Conservation (phyloP, 148 eudicot genomes). For the Polygonum maritimum region DNA sequence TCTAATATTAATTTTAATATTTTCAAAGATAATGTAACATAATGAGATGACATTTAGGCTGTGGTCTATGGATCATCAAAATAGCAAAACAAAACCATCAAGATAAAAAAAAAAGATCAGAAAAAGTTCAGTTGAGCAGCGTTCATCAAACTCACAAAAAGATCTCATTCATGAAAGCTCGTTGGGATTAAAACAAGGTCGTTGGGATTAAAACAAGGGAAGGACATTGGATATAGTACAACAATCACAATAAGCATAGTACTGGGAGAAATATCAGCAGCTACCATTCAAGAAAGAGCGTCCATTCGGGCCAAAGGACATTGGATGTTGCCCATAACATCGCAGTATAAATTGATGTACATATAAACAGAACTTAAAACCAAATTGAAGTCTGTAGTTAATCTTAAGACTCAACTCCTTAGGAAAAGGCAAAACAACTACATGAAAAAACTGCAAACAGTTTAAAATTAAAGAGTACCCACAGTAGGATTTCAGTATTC, state of each 20-base stretch:
- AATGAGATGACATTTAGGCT: no score
- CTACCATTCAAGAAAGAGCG: not conserved
- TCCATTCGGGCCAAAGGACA: not conserved
- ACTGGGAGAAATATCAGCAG: not conserved
- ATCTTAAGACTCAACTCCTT: not conserved
- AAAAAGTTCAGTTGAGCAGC: no score
- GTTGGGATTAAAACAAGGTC: not conserved
- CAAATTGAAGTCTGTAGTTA: not conserved
- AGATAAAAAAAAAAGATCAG: no score
- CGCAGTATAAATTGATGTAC: not conserved
- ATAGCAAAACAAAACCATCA: no score
- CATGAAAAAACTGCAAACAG: slow-evolving; percentile 22
- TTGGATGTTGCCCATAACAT: not conserved
- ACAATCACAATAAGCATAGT: not conserved
- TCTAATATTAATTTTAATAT: no score
- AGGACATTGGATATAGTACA: not conserved
- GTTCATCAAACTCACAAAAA: no score
- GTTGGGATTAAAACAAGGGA: not conserved
- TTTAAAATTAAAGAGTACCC: not conserved
- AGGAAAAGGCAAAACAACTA: not conserved
- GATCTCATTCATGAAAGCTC: no score
- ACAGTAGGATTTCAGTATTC: slow-evolving; percentile 26
- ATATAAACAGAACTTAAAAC: slow-evolving; percentile 7
- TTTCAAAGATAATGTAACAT: no score
- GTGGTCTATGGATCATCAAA: no score